Conservation (phyloP, 352 stramenopile genomes). For the Thalassiosira mediterranea region DNA sequence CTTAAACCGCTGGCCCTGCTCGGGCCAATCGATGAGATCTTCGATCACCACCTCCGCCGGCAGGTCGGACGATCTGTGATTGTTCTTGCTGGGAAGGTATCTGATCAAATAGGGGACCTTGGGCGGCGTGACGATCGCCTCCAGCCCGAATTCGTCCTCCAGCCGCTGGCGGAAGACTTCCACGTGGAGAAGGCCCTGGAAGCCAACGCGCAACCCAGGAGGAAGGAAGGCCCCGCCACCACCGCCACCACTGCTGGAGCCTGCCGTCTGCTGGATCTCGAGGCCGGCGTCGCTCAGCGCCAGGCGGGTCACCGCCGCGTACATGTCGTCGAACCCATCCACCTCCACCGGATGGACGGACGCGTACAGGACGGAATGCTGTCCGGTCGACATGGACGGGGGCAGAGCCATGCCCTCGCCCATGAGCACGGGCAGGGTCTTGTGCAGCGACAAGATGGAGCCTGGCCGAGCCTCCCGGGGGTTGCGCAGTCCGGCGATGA, state of each 20-base stretch:
- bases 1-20: conserved; percentile 59
- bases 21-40: conserved; percentile 83
- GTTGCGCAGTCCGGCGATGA: conserved; percentile 78
- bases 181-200: conserved; percentile 97
- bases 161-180: conserved; percentile 98
- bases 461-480: conserved; percentile 74
- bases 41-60: conserved; percentile 70
- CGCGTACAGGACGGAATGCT: conserved; percentile 90
- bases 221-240: conserved; percentile 91
- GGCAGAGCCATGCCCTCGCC: conserved; percentile 44
- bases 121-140: conserved; percentile 97
- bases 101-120: conserved; percentile 97
- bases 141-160: conserved; percentile 95
- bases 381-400: conserved; percentile 33
- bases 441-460: conserved; percentile 67
- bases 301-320: conserved; percentile 94
- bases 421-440: conserved; percentile 52
- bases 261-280: conserved; percentile 64
- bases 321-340: conserved; percentile 95
- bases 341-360: conserved; percentile 97
- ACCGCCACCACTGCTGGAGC: conserved; percentile 30
- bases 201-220: conserved; percentile 95
- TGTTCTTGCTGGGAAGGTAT: conserved; percentile 86
- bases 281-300: conserved; percentile 95
- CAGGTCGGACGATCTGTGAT: conserved; percentile 47